Evolutionary conservation across 208 protist species (phyloP), one percentile per base, ranked within the genome.

Genomic region (Acanthamoeba castellanii): DNA sequence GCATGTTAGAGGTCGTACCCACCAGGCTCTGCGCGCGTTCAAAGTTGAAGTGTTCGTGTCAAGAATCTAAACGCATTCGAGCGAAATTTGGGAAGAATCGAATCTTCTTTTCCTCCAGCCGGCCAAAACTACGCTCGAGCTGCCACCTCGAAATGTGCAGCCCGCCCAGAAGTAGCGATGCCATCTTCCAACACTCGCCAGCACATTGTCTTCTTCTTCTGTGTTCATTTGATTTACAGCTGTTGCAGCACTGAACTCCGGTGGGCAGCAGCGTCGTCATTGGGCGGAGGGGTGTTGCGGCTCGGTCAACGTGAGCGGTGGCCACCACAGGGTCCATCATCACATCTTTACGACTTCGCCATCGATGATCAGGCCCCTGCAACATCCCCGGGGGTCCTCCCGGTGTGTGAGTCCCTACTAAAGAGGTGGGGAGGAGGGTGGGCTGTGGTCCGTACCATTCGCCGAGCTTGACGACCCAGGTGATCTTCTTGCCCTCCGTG

Each of bases 401-500:
- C 47, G 47, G 47, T 52, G 47, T 11, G 47, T 4, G 7, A 52
- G 47, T n/a, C n/a, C n/a, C n/a, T 14, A 52, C 47, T 52, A 4
- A 87, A 25, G 37, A 87, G 50, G n/a, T 9, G 11, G 47, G 22
- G 42, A 59, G 8, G 8, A 25, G 7, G 37, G 42, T 6, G 37
- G 50, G 11, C 5, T n/a, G 78, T 9, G 3, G n/a, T 9, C n/a
- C 59, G 42, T 87, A 87, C 78, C 78, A 87, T 22, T 87, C 47
- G 27, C 78, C 78, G 4, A 3, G 6, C n/a, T 87, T 52, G 45
- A 87, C 50, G 13, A 87, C 50, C 78, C 78, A 87, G 5, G 78
- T 87, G 42, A 87, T 87, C 50, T 87, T 52, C 78, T 87, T 87
- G 50, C 78, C 78, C 78, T 87, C 3, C 18, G n/a, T 52, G 47